Evolutionary conservation across 306 rosid genomes (phyloP).

Genomic region (Inga laurina): DNA sequence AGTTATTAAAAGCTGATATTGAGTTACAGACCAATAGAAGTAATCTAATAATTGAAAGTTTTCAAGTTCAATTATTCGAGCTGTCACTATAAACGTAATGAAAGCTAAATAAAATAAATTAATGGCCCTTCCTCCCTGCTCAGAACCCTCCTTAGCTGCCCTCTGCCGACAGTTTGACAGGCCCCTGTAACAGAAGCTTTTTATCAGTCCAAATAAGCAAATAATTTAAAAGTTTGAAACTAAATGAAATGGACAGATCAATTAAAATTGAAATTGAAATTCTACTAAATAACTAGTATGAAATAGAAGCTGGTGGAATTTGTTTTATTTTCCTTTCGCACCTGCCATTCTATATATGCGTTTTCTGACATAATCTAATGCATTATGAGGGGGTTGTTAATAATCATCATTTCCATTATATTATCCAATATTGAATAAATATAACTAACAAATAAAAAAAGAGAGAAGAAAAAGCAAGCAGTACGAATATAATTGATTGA

Average conservation of each 20-base stretch:
- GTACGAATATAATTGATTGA: neutral
- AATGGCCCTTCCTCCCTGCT: neutral
- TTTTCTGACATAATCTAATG: neutral
- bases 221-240: neutral
- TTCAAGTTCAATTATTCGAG: neutral
- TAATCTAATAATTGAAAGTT: neutral
- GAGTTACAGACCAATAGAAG: neutral
- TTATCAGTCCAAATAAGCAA: neutral
- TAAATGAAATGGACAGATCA: neutral
- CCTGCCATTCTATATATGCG: neutral
- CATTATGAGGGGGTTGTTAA: constrained; percentile 2
- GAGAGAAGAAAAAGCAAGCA: neutral
- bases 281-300: neutral
- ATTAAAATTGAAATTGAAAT: neutral
- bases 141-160: neutral
- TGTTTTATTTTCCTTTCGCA: neutral
- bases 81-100: neutral
- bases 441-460: neutral
- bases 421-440: neutral
- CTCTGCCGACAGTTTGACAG: constrained; percentile 39
- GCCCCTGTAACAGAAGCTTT: constrained; percentile 27
- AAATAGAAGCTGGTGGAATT: neutral
- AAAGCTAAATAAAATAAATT: neutral
- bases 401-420: neutral
- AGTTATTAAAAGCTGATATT: neutral